These are phyloP conservation scores for Penicillium sp. DNA, from an alignment of 2,329 filamentous ascomycete species.

Conservation along the genomic window DNA sequence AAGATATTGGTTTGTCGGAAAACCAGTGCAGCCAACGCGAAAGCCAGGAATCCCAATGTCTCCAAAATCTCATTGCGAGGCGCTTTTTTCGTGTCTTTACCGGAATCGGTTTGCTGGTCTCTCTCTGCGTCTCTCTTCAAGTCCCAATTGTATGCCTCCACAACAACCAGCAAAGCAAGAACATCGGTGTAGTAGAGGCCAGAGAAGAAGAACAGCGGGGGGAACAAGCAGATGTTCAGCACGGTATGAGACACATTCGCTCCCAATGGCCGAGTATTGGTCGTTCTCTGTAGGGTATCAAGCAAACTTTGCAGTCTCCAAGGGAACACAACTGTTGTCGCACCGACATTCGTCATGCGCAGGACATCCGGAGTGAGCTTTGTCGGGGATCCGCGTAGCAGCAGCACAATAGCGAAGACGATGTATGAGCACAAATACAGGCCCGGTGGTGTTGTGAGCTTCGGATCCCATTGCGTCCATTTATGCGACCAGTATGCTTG, in stretches of 20 bases:
- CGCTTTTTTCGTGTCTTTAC: not conserved
- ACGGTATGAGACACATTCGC: conserved; percentile 48
- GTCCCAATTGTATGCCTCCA: conserved; percentile 63
- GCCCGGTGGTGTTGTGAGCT: conserved; percentile 94
- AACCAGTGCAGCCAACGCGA: conserved; percentile 65
- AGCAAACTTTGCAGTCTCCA: conserved; percentile 54
- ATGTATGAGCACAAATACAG: conserved; percentile 62
- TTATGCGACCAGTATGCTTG: conserved; percentile 77
- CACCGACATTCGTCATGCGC: conserved; percentile 39
- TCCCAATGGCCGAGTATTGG: conserved; percentile 29
- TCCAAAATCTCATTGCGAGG: conserved; percentile 21
- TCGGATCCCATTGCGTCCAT: conserved; percentile 84
- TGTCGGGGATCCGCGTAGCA: conserved; percentile 30
- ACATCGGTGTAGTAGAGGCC: conserved; percentile 94
- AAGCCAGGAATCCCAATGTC: conserved; percentile 45
- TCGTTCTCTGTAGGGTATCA: conserved; percentile 44
- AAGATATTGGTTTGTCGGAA: conserved; percentile 97
- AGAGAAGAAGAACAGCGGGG: conserved; percentile 92
- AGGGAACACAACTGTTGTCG: conserved; percentile 40
- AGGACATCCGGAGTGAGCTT: conserved; percentile 35
- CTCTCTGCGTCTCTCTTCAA: conserved; percentile 33
- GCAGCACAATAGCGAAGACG: conserved; percentile 23
- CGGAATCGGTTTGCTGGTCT: conserved; percentile 23
- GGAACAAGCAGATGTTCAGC: conserved; percentile 80
- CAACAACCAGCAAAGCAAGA: conserved; percentile 71